These are phyloP conservation scores for Auxenochlorella pyrenoidosa DNA, from an alignment of 139 green algal genomes.

Conservation along the genomic window DNA sequence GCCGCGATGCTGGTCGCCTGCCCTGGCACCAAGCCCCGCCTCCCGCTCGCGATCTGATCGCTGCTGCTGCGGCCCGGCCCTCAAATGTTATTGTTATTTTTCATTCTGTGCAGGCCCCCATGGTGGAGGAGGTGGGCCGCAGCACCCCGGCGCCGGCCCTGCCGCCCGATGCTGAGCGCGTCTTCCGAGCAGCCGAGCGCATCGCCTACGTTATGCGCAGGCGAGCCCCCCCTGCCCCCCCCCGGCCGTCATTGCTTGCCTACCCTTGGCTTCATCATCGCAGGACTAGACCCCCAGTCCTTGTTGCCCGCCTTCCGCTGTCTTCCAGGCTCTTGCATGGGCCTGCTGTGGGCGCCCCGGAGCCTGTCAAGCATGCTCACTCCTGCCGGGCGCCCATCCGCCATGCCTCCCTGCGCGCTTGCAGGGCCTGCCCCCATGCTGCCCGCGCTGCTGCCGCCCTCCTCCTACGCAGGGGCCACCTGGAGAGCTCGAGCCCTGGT, in stretches of 20 bases:
- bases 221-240: not conserved
- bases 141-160: constrained; percentile 27
- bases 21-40: no score
- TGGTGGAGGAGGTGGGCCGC: not conserved
- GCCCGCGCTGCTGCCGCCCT: not conserved
- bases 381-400: not conserved
- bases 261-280: no score
- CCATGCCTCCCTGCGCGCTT: not conserved
- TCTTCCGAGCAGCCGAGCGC: constrained; percentile 25
- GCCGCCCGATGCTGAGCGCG: not conserved
- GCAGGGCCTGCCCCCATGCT: not conserved
- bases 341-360: no score
- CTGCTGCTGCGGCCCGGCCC: no score
- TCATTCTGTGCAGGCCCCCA: not conserved
- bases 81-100: no score
- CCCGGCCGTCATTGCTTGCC: no score
- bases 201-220: constrained; percentile 33
- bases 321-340: no score
- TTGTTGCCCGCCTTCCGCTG: no score
- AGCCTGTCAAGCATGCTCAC: no score
- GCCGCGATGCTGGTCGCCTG: no score
- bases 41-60: no score
- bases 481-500: not conserved
- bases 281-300: no score
- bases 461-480: not conserved